Percentiles rank a stretch among this genome's conserved stretches.
Evolutionary conservation across 2,329 filamentous ascomycete genomes (phyloP).

Genomic region (Curvularia sp.): DNA sequence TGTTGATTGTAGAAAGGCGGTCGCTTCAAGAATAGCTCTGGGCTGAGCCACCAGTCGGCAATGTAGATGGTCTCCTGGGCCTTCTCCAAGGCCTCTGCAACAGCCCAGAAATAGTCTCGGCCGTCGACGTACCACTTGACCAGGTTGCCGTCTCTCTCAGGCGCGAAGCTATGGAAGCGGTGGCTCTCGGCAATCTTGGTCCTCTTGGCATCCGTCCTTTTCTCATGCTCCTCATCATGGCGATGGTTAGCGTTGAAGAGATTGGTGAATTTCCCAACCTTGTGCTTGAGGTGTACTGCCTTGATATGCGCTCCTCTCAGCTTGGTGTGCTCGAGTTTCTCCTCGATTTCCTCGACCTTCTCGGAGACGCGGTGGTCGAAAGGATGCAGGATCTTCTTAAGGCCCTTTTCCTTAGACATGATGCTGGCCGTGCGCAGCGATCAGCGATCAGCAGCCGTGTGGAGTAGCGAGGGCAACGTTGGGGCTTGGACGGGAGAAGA

Average conservation of each 20-base stretch:
- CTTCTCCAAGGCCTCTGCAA: conserved; percentile 86
- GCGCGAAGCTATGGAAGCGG: conserved; percentile 90
- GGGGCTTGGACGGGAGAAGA: conserved; percentile 20
- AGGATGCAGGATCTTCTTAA: conserved; percentile 51
- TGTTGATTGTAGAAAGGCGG: conserved; percentile 84
- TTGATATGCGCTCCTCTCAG: conserved; percentile 61
- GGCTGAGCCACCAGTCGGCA: conserved; percentile 95
- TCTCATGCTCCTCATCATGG: conserved; percentile 92
- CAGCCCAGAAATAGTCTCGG: conserved; percentile 91
- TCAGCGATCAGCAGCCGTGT: conserved; percentile 20
- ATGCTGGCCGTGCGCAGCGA: conserved; percentile 23
- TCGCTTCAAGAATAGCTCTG: conserved; percentile 82
- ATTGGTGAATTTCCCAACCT: conserved; percentile 70
- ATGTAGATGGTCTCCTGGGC: conserved; percentile 96
- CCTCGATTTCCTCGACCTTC: conserved; percentile 46
- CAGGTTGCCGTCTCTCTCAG: conserved; percentile 81
- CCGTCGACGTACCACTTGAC: conserved; percentile 99
- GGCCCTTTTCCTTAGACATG: conserved; percentile 35
- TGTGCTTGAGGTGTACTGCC: conserved; percentile 66
- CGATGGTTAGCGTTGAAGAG: conserved; percentile 86
- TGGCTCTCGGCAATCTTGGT: conserved; percentile 73
- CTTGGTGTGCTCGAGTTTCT: conserved; percentile 57
- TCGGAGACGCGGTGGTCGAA: conserved; percentile 44
- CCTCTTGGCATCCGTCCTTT: conserved; percentile 82
- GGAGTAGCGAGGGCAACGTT: conserved; percentile 15